Evolutionary conservation across 202 grass and related monocot species (phyloP).

Genomic region (Schoenoplectus tabernaemontani): DNA sequence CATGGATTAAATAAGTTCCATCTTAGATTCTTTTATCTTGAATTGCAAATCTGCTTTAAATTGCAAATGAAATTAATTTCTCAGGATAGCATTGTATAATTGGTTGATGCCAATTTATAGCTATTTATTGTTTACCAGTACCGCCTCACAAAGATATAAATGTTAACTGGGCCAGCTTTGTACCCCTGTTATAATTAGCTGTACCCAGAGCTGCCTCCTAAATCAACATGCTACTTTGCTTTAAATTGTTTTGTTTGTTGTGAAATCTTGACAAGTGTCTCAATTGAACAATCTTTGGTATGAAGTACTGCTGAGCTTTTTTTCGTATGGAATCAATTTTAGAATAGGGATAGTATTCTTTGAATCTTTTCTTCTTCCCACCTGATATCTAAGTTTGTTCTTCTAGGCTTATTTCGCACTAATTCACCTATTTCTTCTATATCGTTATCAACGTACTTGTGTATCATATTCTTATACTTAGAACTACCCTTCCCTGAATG

Average conservation of each 20-base stretch:
- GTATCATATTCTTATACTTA: neutral
- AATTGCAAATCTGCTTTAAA: constrained; percentile 4
- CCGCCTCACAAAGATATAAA: neutral
- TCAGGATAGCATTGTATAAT: neutral
- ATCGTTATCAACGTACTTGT: neutral
- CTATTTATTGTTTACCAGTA: constrained; percentile 6
- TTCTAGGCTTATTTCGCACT: neutral
- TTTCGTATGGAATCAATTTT: neutral
- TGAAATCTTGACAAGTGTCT: neutral
- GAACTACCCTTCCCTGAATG: neutral
- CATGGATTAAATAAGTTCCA: neutral
- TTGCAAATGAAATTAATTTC: constrained; percentile 1
- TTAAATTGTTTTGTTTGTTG: neutral
- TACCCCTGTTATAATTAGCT: neutral
- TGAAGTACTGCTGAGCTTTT: neutral
- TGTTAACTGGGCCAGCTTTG: neutral
- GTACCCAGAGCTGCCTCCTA: neutral
- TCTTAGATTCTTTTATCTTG: neutral
- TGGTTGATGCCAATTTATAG: neutral
- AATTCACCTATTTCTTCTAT: neutral
- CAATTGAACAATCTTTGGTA: neutral
- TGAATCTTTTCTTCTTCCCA: neutral
- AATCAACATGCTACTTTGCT: neutral
- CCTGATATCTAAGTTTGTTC: neutral
- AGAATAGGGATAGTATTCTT: neutral